These are phyloP conservation scores for Drechslerella stenobrocha DNA, from an alignment of 2,329 filamentous ascomycete genomes.

Conservation along the genomic window DNA sequence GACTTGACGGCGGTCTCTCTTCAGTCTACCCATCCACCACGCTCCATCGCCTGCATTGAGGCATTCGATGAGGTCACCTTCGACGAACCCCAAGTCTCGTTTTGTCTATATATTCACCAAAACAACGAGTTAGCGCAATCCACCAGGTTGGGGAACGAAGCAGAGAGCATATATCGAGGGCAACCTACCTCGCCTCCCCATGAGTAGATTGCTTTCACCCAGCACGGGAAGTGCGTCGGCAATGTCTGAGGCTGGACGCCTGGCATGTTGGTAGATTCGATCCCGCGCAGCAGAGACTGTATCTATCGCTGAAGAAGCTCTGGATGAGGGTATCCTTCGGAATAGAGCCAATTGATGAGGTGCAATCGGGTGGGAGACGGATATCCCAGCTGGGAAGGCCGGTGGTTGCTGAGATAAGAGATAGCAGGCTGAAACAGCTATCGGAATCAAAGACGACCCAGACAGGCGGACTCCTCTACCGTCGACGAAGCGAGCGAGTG, in stretches of 20 bases:
- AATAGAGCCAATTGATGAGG: background rate
- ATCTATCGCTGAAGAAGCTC: slow-evolving; percentile 9
- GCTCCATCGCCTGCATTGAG: slow-evolving; percentile 95
- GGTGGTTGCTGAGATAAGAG: too few relatives aligned
- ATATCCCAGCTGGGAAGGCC: too few relatives aligned
- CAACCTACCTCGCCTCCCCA: slow-evolving; percentile 76
- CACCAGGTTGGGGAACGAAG: slow-evolving; percentile 5
- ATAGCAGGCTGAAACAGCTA: background rate
- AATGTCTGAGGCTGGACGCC: slow-evolving; percentile 46
- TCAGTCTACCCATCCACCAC: slow-evolving; percentile 96
- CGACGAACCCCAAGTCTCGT: slow-evolving; percentile 92
- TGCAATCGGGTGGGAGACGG: too few relatives aligned
- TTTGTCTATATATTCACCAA: slow-evolving; percentile 65
- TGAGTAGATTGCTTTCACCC: slow-evolving; percentile 87
- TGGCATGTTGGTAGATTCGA: slow-evolving; percentile 20
- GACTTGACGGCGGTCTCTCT: slow-evolving; percentile 84
- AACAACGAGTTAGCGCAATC: too few relatives aligned
- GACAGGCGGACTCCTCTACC: background rate
- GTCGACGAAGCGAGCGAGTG: background rate
- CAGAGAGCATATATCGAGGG: slow-evolving; percentile 18
- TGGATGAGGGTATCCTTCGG: background rate
- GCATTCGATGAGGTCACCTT: slow-evolving; percentile 97
- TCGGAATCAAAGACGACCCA: background rate
- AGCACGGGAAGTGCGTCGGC: slow-evolving; percentile 68
- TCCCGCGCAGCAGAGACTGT: slow-evolving; percentile 23